A percentile compares a stretch with the other conserved stretches of the same genome.
Conservation (phyloP, 1,284 basidiomycete species). For the Fomitiporia mediterranea region DNA sequence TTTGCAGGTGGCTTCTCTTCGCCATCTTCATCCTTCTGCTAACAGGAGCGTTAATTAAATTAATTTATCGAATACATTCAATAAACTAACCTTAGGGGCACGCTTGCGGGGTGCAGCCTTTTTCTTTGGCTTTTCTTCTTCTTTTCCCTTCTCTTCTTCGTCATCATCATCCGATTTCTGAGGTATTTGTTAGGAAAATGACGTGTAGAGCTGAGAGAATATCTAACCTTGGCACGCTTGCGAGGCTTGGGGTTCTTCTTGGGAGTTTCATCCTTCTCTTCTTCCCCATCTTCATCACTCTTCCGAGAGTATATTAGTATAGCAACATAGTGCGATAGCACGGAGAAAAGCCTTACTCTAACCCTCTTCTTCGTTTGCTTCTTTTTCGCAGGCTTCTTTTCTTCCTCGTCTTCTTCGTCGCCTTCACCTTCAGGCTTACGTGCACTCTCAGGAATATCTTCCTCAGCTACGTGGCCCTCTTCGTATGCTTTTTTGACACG, state of each 20-base stretch:
- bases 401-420: slow-evolving; percentile 39
- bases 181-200: slow-evolving; percentile 5
- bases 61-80: background rate
- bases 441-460: slow-evolving; percentile 72
- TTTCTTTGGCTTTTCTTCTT: slow-evolving; percentile 39
- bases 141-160: slow-evolving; percentile 33
- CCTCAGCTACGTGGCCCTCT: slow-evolving; percentile 69
- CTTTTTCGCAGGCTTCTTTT: slow-evolving; percentile 33
- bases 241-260: slow-evolving; percentile 27
- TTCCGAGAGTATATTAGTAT: slow-evolving; percentile 27
- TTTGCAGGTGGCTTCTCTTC: slow-evolving; percentile 12
- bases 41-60: background rate
- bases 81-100: slow-evolving; percentile 7
- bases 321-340: background rate
- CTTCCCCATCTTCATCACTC: slow-evolving; percentile 22
- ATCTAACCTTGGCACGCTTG: slow-evolving; percentile 32
- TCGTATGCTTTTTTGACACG: slow-evolving; percentile 67
- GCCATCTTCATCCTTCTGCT: slow-evolving; percentile 20
- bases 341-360: slow-evolving; percentile 25
- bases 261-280: slow-evolving; percentile 31
- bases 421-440: slow-evolving; percentile 50
- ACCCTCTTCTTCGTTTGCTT: slow-evolving; percentile 31
- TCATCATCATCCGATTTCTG: slow-evolving; percentile 32
- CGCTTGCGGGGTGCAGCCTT: slow-evolving; percentile 25
- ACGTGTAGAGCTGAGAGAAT: background rate